Evolutionary conservation across 805 yeast species (phyloP).

Genomic region (Teunomyces atbi): DNA sequence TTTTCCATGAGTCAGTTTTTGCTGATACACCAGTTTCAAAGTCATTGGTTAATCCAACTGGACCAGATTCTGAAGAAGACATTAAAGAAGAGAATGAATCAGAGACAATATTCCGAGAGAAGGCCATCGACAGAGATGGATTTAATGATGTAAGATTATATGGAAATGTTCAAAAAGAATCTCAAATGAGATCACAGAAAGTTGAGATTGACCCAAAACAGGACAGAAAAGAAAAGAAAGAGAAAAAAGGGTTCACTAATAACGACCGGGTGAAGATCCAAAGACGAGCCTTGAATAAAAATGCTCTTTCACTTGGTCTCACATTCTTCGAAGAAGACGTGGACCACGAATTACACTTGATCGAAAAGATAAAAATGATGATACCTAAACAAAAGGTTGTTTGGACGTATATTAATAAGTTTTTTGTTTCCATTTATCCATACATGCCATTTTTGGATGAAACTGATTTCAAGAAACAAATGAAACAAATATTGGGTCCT

Average conservation of each 20-base stretch:
- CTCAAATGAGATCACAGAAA: not conserved
- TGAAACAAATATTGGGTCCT: conserved; percentile 19
- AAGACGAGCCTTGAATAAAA: conserved; percentile 20
- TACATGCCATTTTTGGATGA: conserved; percentile 22
- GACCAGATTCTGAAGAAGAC: not conserved
- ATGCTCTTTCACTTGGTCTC: conserved; percentile 33
- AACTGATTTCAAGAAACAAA: conserved; percentile 13
- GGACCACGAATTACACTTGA: conserved; percentile 22
- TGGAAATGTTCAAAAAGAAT: conserved; percentile 5
- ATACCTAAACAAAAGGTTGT: conserved; percentile 16
- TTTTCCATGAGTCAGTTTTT: not conserved
- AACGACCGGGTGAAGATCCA: not conserved
- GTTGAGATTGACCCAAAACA: conserved; percentile 1
- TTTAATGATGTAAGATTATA: conserved; percentile 22
- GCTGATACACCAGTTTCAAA: not conserved
- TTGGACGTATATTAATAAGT: conserved; percentile 15
- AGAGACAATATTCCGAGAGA: conserved; percentile 22
- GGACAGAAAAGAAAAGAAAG: not conserved
- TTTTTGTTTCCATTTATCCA: conserved; percentile 18
- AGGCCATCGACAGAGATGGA: conserved; percentile 25
- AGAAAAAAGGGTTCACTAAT: not conserved
- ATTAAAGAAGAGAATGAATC: not conserved
- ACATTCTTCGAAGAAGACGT: conserved; percentile 31
- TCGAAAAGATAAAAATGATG: conserved; percentile 15
- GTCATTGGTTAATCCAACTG: not conserved